A percentile compares a stretch with the other conserved stretches of the same genome.
phyloP scores from a whole-genome alignment of 1,284 basidiomycete species.

The Rhizoctonia solani region DNA sequence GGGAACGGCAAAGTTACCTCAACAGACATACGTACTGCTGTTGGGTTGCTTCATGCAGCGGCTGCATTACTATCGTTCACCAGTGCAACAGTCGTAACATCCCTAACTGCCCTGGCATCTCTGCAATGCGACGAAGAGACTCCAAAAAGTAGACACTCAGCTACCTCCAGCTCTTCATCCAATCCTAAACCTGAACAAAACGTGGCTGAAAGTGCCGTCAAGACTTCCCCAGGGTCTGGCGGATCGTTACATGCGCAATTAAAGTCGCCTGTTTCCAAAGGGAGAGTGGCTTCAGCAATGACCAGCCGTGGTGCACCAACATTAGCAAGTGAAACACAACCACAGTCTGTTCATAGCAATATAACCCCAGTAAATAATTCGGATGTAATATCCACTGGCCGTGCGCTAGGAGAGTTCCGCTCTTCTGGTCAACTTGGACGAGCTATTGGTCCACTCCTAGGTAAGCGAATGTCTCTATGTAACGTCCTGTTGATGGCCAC shows the following conservation, averaged over 20 bases:
- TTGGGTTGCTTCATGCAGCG: conserved; percentile 69
- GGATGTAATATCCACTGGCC: conserved; percentile 64
- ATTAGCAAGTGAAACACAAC: neutral
- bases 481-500: neutral
- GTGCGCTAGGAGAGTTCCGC: conserved; percentile 80
- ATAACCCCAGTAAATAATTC: neutral
- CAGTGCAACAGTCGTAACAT: conserved; percentile 88
- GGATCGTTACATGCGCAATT: too few species aligned
- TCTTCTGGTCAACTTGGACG: conserved; percentile 88
- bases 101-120: conserved; percentile 83
- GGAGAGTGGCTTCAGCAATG: too few species aligned
- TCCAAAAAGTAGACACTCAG: neutral
- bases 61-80: conserved; percentile 86
- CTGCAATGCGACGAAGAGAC: conserved; percentile 73
- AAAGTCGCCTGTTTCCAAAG: too few species aligned
- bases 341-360: conserved; percentile 37
- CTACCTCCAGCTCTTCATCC: neutral
- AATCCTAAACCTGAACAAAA: neutral
- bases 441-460: conserved; percentile 84
- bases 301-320: too few species aligned
- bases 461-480: conserved; percentile 51
- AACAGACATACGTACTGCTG: conserved; percentile 44
- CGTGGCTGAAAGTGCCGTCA: too few species aligned
- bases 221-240: too few species aligned
- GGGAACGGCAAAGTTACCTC: conserved; percentile 29